Conservation (phyloP, 1,139 yeast species). For the Suhomyces panamericanus region DNA sequence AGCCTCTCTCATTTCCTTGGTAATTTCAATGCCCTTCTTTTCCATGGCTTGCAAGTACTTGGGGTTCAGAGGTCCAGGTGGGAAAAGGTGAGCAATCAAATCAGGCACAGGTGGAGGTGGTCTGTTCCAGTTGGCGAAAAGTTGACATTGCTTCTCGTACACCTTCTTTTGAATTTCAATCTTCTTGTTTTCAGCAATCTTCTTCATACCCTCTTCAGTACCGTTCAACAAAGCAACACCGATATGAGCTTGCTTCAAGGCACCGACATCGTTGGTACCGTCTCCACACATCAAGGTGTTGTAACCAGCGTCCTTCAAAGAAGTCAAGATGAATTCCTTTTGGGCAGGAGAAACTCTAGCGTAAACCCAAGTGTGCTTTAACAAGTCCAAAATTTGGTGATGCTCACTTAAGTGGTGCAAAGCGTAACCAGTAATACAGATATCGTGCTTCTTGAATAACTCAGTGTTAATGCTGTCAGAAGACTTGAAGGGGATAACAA, state of each 20-base stretch:
- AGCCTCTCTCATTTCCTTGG: slow-evolving; percentile 62
- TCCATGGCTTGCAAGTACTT: slow-evolving; percentile 84
- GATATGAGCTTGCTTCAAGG: slow-evolving; percentile 95
- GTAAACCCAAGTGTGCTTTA: slow-evolving; percentile 93
- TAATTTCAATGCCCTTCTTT: slow-evolving; percentile 72
- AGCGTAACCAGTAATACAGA: slow-evolving; percentile 95
- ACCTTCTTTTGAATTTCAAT: slow-evolving; percentile 64
- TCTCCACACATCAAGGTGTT: slow-evolving; percentile 99
- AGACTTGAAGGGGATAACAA: slow-evolving; percentile 66
- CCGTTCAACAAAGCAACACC: slow-evolving; percentile 97
- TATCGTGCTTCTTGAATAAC: slow-evolving; percentile 69
- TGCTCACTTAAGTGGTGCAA: slow-evolving; percentile 64
- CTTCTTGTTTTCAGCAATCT: slow-evolving; percentile 78
- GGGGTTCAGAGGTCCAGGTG: slow-evolving; percentile 94
- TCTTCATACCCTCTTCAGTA: slow-evolving; percentile 91
- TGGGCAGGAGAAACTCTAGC: slow-evolving; percentile 98
- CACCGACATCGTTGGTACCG: slow-evolving; percentile 99
- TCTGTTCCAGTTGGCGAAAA: slow-evolving; percentile 79
- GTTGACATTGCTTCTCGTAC: slow-evolving; percentile 80
- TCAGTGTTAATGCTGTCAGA: slow-evolving; percentile 56
- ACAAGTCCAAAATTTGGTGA: slow-evolving; percentile 64
- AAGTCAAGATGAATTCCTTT: slow-evolving; percentile 85
- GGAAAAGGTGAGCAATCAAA: slow-evolving; percentile 87
- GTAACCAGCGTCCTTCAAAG: slow-evolving; percentile 86
- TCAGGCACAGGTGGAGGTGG: slow-evolving; percentile 87